Conservation (phyloP, 2,329 filamentous ascomycete species). For the Aspergillus fumigatus region DNA sequence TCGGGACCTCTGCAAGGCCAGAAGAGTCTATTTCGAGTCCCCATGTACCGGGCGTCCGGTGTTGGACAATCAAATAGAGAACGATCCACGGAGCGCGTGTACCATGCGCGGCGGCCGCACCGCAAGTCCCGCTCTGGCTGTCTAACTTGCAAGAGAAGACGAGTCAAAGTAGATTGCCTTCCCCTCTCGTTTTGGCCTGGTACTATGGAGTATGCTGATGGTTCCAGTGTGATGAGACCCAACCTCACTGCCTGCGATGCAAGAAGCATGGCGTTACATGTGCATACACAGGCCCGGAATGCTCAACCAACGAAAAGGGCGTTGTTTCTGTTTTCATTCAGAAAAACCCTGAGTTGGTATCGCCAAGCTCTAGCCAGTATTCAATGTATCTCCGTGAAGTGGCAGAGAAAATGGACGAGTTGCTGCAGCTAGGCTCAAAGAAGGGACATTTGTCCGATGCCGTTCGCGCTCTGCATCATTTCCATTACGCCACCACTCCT, state of each 20-base stretch:
- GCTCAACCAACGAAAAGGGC: slow-evolving; percentile 2
- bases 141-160: slow-evolving; percentile 30
- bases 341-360: slow-evolving; percentile 6
- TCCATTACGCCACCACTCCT: slow-evolving; percentile 16
- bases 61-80: slow-evolving; percentile 1
- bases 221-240: slow-evolving; percentile 31
- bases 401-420: slow-evolving; percentile 19
- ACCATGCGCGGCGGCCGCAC: slow-evolving; percentile 29
- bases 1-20: slow-evolving; percentile 18
- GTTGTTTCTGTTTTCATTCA: slow-evolving; percentile 14
- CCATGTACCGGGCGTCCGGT: slow-evolving; percentile 12
- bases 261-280: slow-evolving; percentile 28
- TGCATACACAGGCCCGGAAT: slow-evolving; percentile 19
- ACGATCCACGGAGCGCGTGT: slow-evolving; percentile 12
- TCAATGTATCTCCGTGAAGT: slow-evolving; percentile 19
- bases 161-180: slow-evolving; percentile 28
- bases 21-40: slow-evolving; percentile 22
- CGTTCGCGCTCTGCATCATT: slow-evolving; percentile 27
- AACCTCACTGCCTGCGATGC: slow-evolving; percentile 29
- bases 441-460: neutral
- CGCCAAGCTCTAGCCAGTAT: slow-evolving; percentile 15
- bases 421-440: slow-evolving; percentile 14
- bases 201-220: neutral
- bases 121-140: slow-evolving; percentile 34
- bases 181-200: neutral